Evolutionary conservation across 2,329 filamentous ascomycete genomes (phyloP).

Genomic region (Colletotrichum limetticola): DNA sequence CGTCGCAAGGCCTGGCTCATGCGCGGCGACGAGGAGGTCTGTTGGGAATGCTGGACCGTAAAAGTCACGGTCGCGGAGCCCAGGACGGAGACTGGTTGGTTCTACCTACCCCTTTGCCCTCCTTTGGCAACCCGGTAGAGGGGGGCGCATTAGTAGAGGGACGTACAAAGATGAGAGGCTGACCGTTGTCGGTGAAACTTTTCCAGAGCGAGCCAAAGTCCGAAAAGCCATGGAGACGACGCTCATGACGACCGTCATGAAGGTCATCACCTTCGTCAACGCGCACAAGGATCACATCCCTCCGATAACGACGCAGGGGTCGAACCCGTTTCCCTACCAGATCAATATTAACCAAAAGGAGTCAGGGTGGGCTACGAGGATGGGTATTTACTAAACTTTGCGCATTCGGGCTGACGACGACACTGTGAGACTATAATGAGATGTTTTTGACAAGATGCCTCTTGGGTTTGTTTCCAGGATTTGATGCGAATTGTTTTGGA

Average conservation of each 20-base stretch:
- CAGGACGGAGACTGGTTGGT: conserved; percentile 84
- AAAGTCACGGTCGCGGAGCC: conserved; percentile 94
- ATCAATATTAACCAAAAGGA: conserved; percentile 88
- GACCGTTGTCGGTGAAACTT: background rate
- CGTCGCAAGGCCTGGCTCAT: conserved; percentile 84
- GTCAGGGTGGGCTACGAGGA: conserved; percentile 81
- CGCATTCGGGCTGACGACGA: too few relatives aligned
- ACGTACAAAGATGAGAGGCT: background rate
- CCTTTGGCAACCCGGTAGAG: background rate
- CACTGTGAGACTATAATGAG: background rate
- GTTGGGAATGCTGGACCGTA: conserved; percentile 96
- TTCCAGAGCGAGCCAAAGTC: conserved; percentile 83
- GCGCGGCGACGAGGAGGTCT: conserved; percentile 88
- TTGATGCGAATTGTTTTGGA: background rate
- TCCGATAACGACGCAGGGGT: conserved; percentile 92
- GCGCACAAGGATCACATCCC: conserved; percentile 95
- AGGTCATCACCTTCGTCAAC: conserved; percentile 89
- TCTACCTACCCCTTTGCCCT: background rate
- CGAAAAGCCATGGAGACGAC: conserved; percentile 91
- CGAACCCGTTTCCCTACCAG: conserved; percentile 95
- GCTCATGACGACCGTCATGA: conserved; percentile 86
- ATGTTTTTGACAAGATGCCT: background rate
- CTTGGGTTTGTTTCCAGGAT: background rate
- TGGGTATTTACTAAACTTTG: conserved; percentile 70
- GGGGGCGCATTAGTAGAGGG: too few relatives aligned